Conservation (phyloP, 176 grass and related monocot genomes). For the Puccinellia tenuiflora region DNA sequence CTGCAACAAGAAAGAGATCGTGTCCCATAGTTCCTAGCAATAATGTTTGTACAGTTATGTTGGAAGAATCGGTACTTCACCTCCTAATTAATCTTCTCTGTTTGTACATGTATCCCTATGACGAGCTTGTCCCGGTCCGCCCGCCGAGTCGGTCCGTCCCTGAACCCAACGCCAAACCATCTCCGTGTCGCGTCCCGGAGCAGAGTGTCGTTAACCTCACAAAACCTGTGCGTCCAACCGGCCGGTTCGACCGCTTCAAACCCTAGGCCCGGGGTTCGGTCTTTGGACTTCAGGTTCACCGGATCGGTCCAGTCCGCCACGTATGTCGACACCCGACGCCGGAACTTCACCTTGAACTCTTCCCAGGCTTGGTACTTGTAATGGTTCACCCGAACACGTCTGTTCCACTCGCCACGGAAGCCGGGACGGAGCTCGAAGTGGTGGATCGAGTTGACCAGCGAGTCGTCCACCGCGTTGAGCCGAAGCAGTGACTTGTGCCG, state of each 20-base stretch:
- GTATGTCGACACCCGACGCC: conserved; percentile 34
- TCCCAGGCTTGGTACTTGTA: conserved; percentile 84
- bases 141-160: not conserved
- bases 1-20: not conserved
- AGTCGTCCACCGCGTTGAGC: conserved; percentile 23
- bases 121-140: too few species aligned
- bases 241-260: conserved; percentile 41
- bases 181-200: conserved; percentile 13
- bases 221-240: conserved; percentile 44
- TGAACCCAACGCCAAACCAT: conserved; percentile 29
- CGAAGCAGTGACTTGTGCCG: conserved; percentile 63
- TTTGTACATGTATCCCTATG: not conserved
- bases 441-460: conserved; percentile 52
- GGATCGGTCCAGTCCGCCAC: conserved; percentile 52
- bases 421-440: conserved; percentile 41
- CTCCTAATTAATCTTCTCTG: not conserved
- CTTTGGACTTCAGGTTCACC: conserved; percentile 44
- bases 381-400: conserved; percentile 40
- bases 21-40: not conserved
- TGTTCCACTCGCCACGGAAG: not conserved
- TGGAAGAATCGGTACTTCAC: not conserved
- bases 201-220: conserved; percentile 35
- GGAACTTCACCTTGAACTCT: conserved; percentile 71
- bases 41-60: not conserved
- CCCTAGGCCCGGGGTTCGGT: conserved; percentile 50